Percentiles rank a stretch among this genome's conserved stretches.
phyloP scores from a whole-genome alignment of 331 rosid species.

The Spiraea crenata region DNA sequence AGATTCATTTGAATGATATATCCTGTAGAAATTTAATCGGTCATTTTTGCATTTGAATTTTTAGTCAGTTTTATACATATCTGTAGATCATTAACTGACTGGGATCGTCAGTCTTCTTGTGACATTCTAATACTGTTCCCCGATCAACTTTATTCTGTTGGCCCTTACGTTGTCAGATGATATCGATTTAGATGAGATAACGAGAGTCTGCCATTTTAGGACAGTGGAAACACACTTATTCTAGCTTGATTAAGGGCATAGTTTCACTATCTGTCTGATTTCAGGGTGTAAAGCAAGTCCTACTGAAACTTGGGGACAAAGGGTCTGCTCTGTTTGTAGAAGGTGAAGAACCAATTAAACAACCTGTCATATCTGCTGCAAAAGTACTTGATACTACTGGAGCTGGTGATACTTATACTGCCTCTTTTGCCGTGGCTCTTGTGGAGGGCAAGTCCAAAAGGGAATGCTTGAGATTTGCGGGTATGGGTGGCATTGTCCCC shows the following conservation, averaged over 20 bases:
- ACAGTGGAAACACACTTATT: neutral
- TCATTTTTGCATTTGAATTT: neutral
- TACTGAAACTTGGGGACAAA: conserved; percentile 79
- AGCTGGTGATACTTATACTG: conserved; percentile 92
- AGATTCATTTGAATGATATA: neutral
- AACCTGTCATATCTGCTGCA: conserved; percentile 55
- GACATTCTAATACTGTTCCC: neutral
- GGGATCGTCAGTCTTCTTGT: neutral
- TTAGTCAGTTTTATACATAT: neutral
- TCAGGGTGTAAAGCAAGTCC: conserved; percentile 88
- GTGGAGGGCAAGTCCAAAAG: conserved; percentile 74
- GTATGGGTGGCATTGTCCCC: conserved; percentile 31
- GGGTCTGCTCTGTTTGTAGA: conserved; percentile 80
- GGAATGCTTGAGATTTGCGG: conserved; percentile 77
- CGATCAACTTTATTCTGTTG: neutral
- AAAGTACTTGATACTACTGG: conserved; percentile 84
- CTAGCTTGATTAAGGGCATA: neutral
- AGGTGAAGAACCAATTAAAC: conserved; percentile 81
- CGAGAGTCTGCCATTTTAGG: neutral
- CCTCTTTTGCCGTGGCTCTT: conserved; percentile 86
- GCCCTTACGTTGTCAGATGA: neutral
- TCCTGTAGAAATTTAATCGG: neutral
- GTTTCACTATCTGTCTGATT: conserved; percentile 15
- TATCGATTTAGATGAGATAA: neutral
- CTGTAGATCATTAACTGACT: neutral